Evolutionary conservation across 176 grass and related monocot species (phyloP).

Genomic region (Phoenix dactylifera): DNA sequence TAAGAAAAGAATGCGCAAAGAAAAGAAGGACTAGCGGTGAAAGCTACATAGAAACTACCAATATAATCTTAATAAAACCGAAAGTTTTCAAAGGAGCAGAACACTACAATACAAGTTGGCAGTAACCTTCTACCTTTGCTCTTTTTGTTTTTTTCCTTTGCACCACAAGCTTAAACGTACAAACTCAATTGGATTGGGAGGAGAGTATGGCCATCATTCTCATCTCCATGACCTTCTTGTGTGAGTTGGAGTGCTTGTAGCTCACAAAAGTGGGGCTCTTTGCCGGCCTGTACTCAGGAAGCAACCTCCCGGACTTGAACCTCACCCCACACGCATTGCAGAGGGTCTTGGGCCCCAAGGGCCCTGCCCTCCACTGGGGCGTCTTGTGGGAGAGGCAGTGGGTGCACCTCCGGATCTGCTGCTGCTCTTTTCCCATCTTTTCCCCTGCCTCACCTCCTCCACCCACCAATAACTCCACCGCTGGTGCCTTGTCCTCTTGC

Average conservation of each 20-base stretch:
- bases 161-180: no score
- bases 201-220: conserved; percentile 33
- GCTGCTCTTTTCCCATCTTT: conserved; percentile 9
- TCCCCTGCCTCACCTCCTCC: not conserved
- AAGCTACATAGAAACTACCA: no score
- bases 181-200: not conserved
- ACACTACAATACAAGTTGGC: no score
- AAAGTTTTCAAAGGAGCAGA: no score
- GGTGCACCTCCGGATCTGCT: conserved; percentile 50
- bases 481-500: conserved; percentile 18
- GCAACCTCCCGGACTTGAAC: conserved; percentile 66
- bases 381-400: conserved; percentile 61
- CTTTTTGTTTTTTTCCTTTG: no score
- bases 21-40: no score
- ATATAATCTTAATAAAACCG: no score
- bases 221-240: conserved; percentile 97
- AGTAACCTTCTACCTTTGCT: no score
- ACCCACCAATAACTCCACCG: not conserved
- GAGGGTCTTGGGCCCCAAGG: conserved; percentile 52
- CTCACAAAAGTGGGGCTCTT: conserved; percentile 91
- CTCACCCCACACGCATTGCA: conserved; percentile 68
- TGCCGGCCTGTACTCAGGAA: conserved; percentile 84
- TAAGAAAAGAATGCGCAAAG: no score
- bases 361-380: conserved; percentile 58
- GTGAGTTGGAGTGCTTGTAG: conserved; percentile 86